Percentiles rank a stretch among this genome's conserved stretches.
phyloP scores from a whole-genome alignment of 2,329 filamentous ascomycete genomes.

The Truncatella angustata region DNA sequence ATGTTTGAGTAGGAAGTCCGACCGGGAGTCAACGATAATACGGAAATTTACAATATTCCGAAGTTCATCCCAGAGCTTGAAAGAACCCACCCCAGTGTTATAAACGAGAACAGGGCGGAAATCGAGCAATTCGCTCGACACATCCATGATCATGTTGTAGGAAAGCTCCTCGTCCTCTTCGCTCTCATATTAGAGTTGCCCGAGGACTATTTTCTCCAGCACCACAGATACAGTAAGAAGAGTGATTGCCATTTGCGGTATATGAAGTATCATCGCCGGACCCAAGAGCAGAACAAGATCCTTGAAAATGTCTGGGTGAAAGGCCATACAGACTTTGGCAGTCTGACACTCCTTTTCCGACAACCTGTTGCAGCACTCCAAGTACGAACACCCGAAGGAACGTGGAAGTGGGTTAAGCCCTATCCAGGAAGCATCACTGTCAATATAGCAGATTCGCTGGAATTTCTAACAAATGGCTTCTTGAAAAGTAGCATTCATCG shows the following conservation, averaged over 20 bases:
- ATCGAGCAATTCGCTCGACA: conserved; percentile 35
- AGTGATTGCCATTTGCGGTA: conserved; percentile 38
- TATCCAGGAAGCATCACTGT: conserved; percentile 50
- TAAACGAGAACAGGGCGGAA: conserved; percentile 26
- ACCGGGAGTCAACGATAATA: conserved; percentile 34
- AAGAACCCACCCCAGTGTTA: conserved; percentile 30
- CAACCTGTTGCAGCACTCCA: conserved; percentile 38
- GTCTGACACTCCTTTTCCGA: conserved; percentile 36
- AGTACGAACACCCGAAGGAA: conserved; percentile 31
- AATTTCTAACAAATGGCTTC: conserved; percentile 45
- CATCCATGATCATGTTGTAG: conserved; percentile 40
- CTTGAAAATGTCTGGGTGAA: conserved; percentile 36
- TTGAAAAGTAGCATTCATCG: conserved; percentile 43
- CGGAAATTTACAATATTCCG: conserved; percentile 39
- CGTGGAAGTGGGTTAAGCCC: conserved; percentile 42
- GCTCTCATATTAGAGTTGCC: conserved; percentile 37
- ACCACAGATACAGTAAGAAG: conserved; percentile 32
- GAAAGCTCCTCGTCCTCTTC: conserved; percentile 36
- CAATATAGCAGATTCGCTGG: conserved; percentile 49
- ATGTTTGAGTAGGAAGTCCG: conserved; percentile 30
- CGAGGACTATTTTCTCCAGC: conserved; percentile 32
- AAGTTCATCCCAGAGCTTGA: conserved; percentile 35
- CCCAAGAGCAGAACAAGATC: conserved; percentile 32
- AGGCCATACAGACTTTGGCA: conserved; percentile 41
- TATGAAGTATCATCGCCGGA: conserved; percentile 37